These are phyloP conservation scores for Ceratocystis alfenasii DNA, from an alignment of 2,329 filamentous ascomycete genomes.

Conservation along the genomic window DNA sequence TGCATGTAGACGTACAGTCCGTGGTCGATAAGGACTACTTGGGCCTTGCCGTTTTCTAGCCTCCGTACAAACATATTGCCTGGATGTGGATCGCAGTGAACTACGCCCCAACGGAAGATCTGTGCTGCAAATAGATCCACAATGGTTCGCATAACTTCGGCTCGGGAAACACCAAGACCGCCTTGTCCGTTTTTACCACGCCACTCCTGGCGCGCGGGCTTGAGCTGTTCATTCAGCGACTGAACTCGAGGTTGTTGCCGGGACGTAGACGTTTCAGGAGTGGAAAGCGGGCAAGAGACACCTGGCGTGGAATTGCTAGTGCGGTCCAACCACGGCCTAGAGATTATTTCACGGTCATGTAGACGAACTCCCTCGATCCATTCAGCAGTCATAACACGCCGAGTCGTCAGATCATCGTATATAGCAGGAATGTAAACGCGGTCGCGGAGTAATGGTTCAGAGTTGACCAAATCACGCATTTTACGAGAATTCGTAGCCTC, in stretches of 20 bases:
- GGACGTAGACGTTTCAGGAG: slow-evolving; percentile 37
- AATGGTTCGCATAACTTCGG: slow-evolving; percentile 92
- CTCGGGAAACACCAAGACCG: slow-evolving; percentile 69
- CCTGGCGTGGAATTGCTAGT: slow-evolving; percentile 67
- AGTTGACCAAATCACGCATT: slow-evolving; percentile 65
- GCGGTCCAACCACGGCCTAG: slow-evolving; percentile 64
- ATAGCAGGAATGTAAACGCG: slow-evolving; percentile 82
- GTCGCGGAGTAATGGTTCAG: slow-evolving; percentile 62
- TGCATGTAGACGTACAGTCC: slow-evolving; percentile 90
- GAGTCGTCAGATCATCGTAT: slow-evolving; percentile 70
- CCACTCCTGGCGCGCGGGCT: slow-evolving; percentile 72
- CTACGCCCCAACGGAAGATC: slow-evolving; percentile 92
- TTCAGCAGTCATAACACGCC: slow-evolving; percentile 80
- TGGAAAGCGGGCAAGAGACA: slow-evolving; percentile 51
- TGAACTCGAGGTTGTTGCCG: slow-evolving; percentile 39
- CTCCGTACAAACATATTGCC: slow-evolving; percentile 95
- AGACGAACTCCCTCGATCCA: slow-evolving; percentile 93
- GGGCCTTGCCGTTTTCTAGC: slow-evolving; percentile 64
- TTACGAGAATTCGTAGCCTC: slow-evolving; percentile 79
- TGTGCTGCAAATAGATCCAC: slow-evolving; percentile 93
- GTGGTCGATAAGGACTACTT: slow-evolving; percentile 93
- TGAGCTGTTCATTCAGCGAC: slow-evolving; percentile 49
- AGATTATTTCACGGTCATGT: slow-evolving; percentile 81
- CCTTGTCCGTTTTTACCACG: slow-evolving; percentile 58
- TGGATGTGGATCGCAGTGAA: slow-evolving; percentile 94